Conservation (phyloP, 495 filamentous ascomycete species). For the Pseudevernia furfuracea region DNA sequence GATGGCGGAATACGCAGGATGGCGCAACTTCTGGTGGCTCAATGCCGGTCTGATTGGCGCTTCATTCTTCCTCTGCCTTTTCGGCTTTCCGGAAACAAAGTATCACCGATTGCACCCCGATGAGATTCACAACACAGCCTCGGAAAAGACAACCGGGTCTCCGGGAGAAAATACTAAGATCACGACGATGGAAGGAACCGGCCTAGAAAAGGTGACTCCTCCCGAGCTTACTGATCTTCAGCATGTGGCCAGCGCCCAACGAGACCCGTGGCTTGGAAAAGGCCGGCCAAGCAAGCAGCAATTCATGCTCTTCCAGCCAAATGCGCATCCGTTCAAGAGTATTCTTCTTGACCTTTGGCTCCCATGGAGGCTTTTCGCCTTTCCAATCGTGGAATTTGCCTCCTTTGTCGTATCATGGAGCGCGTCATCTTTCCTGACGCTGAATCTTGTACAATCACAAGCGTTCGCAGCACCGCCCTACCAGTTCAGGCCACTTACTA, state of each 20-base stretch:
- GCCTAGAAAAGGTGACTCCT: conserved; percentile 3
- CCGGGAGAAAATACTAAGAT: conserved; percentile 9
- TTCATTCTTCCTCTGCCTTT: conserved; percentile 42
- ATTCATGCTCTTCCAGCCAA: conserved; percentile 45
- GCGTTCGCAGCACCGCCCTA: conserved; percentile 54
- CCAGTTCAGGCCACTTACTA: conserved; percentile 44
- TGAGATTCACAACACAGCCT: conserved; percentile 18
- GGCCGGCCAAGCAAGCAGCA: conserved; percentile 48
- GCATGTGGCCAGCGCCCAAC: conserved; percentile 17
- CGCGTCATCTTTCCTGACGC: conserved; percentile 50
- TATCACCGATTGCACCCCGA: conserved; percentile 42
- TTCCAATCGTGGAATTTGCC: conserved; percentile 56
- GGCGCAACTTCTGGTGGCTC: conserved; percentile 53
- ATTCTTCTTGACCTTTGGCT: conserved; percentile 39
- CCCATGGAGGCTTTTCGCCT: conserved; percentile 51
- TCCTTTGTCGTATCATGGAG: conserved; percentile 55
- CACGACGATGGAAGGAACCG: conserved; percentile 9
- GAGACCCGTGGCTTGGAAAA: conserved; percentile 37
- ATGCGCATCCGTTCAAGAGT: conserved; percentile 34
- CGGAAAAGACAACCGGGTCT: not conserved
- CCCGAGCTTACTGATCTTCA: conserved; percentile 9
- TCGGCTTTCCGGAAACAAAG: conserved; percentile 55
- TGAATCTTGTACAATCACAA: conserved; percentile 58
- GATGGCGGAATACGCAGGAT: conserved; percentile 46
- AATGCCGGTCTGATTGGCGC: conserved; percentile 44